phyloP scores from a whole-genome alignment of 2,329 filamentous ascomycete genomes.

The Exophiala spinifera region DNA sequence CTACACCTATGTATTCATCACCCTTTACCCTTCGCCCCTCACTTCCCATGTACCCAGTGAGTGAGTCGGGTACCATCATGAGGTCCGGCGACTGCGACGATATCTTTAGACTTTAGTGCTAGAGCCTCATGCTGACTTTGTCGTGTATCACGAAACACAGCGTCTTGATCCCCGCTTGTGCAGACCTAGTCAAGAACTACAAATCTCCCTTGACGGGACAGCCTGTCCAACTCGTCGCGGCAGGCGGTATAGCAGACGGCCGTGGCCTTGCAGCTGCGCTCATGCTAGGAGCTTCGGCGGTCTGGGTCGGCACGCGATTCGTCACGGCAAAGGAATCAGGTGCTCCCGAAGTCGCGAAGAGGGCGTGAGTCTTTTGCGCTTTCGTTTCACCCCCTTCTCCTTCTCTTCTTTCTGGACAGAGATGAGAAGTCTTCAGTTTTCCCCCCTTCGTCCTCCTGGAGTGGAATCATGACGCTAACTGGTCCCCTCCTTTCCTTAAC shows the following conservation, averaged over 20 bases:
- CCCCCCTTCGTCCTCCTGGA: slow-evolving; percentile 55
- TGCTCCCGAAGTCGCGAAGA: slow-evolving; percentile 22
- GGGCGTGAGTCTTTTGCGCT: slow-evolving; percentile 8
- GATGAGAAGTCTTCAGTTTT: no score
- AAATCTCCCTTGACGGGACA: slow-evolving; percentile 61
- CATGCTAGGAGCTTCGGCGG: slow-evolving; percentile 75
- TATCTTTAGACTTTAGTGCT: no score
- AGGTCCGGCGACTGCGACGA: no score
- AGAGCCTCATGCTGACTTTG: no score
- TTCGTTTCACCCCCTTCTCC: slow-evolving; percentile 44
- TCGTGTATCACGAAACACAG: no score
- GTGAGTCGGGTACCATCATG: no score
- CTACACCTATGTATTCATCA: no score
- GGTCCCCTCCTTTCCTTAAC: no score
- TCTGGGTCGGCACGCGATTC: slow-evolving; percentile 84
- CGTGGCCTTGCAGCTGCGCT: slow-evolving; percentile 68
- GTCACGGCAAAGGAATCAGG: slow-evolving; percentile 72
- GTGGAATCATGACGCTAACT: no score
- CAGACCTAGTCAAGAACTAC: slow-evolving; percentile 69
- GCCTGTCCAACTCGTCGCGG: slow-evolving; percentile 71
- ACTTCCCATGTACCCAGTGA: no score
- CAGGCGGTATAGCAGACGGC: slow-evolving; percentile 74
- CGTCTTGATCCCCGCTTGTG: slow-evolving; percentile 73
- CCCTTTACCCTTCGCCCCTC: no score
- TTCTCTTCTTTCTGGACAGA: no score